phyloP scores from a whole-genome alignment of 768 basidiomycete species.

The Termitomyces eurrhizus region DNA sequence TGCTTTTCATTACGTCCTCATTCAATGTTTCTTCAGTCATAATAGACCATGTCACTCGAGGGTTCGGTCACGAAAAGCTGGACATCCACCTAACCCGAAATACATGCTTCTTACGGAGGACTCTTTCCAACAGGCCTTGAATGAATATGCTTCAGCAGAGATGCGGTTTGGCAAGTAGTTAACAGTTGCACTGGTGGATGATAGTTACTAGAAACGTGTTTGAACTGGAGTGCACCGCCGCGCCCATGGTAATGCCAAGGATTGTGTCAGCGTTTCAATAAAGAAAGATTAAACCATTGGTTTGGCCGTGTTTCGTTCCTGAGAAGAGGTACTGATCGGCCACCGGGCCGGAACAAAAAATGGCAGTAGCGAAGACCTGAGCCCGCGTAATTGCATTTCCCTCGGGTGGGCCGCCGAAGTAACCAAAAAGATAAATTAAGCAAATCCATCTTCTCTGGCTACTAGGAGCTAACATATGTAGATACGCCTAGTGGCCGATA shows the following conservation, averaged over 20 bases:
- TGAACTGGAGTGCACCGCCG: neutral
- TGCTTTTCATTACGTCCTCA: neutral
- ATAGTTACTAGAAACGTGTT: neutral
- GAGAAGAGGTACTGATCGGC: too few species aligned
- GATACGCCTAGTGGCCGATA: too few species aligned
- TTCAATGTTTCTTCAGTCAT: conserved; percentile 21
- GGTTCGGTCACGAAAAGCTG: neutral
- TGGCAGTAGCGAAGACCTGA: too few species aligned
- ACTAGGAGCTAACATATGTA: too few species aligned
- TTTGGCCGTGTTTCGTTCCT: neutral
- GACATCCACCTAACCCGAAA: conserved; percentile 1
- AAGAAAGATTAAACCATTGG: neutral
- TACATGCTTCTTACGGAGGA: conserved; percentile 40
- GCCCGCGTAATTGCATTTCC: too few species aligned
- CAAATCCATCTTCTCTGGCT: too few species aligned
- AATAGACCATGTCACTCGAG: conserved; percentile 15
- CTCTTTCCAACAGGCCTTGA: conserved; percentile 66
- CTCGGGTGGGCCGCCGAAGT: too few species aligned
- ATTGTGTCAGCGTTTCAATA: neutral
- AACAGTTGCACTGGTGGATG: neutral
- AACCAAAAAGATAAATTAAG: too few species aligned
- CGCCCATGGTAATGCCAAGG: neutral
- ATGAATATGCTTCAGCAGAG: conserved; percentile 69
- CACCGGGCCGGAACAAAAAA: too few species aligned
- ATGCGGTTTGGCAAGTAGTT: conserved; percentile 73